A percentile compares a stretch with the other conserved stretches of the same genome.
These are phyloP conservation scores for Kodamaea sagamina DNA, from an alignment of 805 yeast genomes.

Conservation along the genomic window DNA sequence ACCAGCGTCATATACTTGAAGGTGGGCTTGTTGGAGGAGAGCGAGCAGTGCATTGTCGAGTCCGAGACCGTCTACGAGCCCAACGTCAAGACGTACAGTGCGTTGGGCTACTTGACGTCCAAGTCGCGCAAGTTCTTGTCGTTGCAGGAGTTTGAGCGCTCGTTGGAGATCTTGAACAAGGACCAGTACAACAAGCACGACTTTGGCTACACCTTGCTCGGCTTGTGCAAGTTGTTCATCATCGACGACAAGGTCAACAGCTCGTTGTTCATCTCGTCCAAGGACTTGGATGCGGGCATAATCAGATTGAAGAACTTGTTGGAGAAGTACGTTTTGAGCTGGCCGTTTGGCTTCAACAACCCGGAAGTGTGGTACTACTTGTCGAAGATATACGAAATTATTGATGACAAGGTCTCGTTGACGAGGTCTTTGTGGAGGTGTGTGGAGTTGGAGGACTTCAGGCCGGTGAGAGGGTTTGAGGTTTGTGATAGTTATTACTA, in stretches of 20 bases:
- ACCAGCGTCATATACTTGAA: slow-evolving; percentile 64
- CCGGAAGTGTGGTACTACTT: slow-evolving; percentile 72
- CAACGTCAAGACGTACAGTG: slow-evolving; percentile 50
- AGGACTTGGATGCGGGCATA: slow-evolving; percentile 62
- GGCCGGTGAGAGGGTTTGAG: slow-evolving; percentile 52
- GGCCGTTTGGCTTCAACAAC: slow-evolving; percentile 43
- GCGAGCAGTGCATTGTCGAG: slow-evolving; percentile 72
- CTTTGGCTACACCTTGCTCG: slow-evolving; percentile 55
- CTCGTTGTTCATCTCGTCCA: slow-evolving; percentile 51
- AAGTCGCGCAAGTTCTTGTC: slow-evolving; percentile 50
- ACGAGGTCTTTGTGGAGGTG: slow-evolving; percentile 60
- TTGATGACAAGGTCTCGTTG: slow-evolving; percentile 51
- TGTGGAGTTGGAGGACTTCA: slow-evolving; percentile 60
- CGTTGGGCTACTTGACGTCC: slow-evolving; percentile 49
- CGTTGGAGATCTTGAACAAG: slow-evolving; percentile 45
- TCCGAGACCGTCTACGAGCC: slow-evolving; percentile 55
- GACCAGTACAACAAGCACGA: slow-evolving; percentile 29
- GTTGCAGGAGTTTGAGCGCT: slow-evolving; percentile 63
- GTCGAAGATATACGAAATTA: slow-evolving; percentile 59
- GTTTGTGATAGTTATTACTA: slow-evolving; percentile 30
- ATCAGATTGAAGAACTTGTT: slow-evolving; percentile 53
- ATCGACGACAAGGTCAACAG: slow-evolving; percentile 36
- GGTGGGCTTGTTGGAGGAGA: slow-evolving; percentile 55
- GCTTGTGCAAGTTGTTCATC: slow-evolving; percentile 52
- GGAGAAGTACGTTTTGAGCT: slow-evolving; percentile 37